Evolutionary conservation across 2,329 filamentous ascomycete species (phyloP), one percentile per base, ranked within the genome.

Genomic region (Alternaria ventricosa): DNA sequence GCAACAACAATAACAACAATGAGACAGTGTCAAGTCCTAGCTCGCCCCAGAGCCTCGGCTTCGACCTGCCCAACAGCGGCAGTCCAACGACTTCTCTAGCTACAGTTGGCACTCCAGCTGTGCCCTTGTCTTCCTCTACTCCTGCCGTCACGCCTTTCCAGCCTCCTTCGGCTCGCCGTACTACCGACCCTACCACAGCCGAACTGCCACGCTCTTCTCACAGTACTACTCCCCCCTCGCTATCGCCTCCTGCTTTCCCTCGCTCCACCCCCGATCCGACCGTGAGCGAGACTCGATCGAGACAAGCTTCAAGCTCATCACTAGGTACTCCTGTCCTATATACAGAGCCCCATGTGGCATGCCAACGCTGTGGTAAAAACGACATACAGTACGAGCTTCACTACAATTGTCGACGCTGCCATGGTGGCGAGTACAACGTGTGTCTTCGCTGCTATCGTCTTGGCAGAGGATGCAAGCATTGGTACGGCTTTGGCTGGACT

Each of bases 331-430:
- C 77, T 6, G 71, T 71, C 3, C 80, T 88, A 2, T 92, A 87
- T 66, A 78, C 83, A 1, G 93, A 96, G 73, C 93, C 94, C 1
- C 88, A 88, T 1, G 87, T 97, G 55, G 85, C 84, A 9, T 97
- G 95, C 77, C 87, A 89, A 41, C 84, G 87, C 10, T 98, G 95
- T 77, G 82, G 84, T 20, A 90, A 87, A 66, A 73, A 84, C 6
- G 87, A 94, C 64, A 94, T 97, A 41, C 91, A 97, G 76, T 93
- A 97, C 71, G 89, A 93, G 9, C 82, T 97, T 3, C 93, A 97
- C 78, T 97, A 95, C 80, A 92, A 92, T 75, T 98, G 95, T 79
- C 79, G 82, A 3, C 84, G 84, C 54, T 97, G 95, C 78, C 84
- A 87, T 15, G 82, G 85, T 6, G 93, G 92, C 1, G 83, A 87